phyloP scores from a whole-genome alignment of 2,329 filamentous ascomycete genomes.

The Talaromyces amestolkiae region DNA sequence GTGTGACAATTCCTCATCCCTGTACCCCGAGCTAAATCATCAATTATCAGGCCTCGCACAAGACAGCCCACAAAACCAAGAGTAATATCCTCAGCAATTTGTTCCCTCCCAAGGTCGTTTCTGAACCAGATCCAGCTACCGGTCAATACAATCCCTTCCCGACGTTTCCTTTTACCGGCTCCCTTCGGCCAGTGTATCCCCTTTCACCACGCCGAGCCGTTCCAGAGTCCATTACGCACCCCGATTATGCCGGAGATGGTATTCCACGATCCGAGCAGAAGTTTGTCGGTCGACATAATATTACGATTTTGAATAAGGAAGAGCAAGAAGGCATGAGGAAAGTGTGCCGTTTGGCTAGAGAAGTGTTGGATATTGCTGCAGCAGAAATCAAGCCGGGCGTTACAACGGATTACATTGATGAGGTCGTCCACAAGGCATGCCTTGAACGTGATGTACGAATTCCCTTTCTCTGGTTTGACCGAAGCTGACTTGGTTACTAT shows the following conservation, averaged over 20 bases:
- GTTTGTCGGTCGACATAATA: slow-evolving; percentile 71
- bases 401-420: slow-evolving; percentile 92
- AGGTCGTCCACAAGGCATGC: slow-evolving; percentile 91
- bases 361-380: slow-evolving; percentile 89
- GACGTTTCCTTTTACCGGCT: slow-evolving; percentile 75
- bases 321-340: slow-evolving; percentile 89
- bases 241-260: slow-evolving; percentile 85
- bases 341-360: slow-evolving; percentile 79
- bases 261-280: slow-evolving; percentile 65
- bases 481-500: slow-evolving; percentile 19
- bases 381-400: slow-evolving; percentile 82
- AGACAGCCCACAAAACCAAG: slow-evolving; percentile 77
- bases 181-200: slow-evolving; percentile 81
- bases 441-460: slow-evolving; percentile 79
- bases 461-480: not conserved
- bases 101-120: slow-evolving; percentile 75
- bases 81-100: slow-evolving; percentile 70
- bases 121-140: slow-evolving; percentile 88
- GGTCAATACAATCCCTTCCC: slow-evolving; percentile 92
- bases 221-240: slow-evolving; percentile 75
- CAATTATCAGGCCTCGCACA: slow-evolving; percentile 68
- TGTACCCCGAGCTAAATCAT: slow-evolving; percentile 18
- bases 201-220: slow-evolving; percentile 70
- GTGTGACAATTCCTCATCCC: slow-evolving; percentile 13
- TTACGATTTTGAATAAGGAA: slow-evolving; percentile 75